Conservation (phyloP, 495 filamentous ascomycete genomes). For the Chlorociboria aeruginascens region DNA sequence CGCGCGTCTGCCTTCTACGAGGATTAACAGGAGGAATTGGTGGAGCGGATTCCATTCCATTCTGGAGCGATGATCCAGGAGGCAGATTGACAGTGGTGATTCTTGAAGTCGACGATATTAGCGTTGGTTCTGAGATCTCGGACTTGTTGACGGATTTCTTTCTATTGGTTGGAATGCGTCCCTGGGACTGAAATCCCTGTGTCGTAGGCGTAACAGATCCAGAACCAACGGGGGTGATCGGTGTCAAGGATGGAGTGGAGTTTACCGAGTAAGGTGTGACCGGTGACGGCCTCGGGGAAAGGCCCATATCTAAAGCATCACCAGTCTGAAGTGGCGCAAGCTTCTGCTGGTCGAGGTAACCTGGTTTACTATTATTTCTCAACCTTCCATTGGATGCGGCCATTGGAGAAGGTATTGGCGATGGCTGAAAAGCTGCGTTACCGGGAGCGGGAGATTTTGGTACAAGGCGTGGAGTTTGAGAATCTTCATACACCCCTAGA, state of each 20-base stretch:
- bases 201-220: conserved; percentile 19
- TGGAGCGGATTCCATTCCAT: conserved; percentile 29
- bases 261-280: conserved; percentile 40
- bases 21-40: conserved; percentile 64
- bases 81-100: conserved; percentile 55
- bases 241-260: conserved; percentile 41
- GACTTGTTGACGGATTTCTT: conserved; percentile 62
- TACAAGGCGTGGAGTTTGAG: conserved; percentile 16
- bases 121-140: conserved; percentile 74
- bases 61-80: conserved; percentile 25
- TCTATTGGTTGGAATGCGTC: conserved; percentile 12
- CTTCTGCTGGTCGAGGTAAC: conserved; percentile 32
- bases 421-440: conserved; percentile 31
- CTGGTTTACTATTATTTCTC: conserved; percentile 37
- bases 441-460: conserved; percentile 33
- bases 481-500: conserved; percentile 17
- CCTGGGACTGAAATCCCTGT: conserved; percentile 17
- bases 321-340: conserved; percentile 23
- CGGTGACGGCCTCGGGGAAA: conserved; percentile 37
- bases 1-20: conserved; percentile 47
- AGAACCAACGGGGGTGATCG: conserved; percentile 24
- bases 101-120: conserved; percentile 65
- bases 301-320: conserved; percentile 23
- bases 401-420: conserved; percentile 24
- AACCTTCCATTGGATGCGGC: neutral